These are phyloP conservation scores for Calonectria pseudoturangicola DNA, from an alignment of 2,329 filamentous ascomycete species.

Conservation along the genomic window DNA sequence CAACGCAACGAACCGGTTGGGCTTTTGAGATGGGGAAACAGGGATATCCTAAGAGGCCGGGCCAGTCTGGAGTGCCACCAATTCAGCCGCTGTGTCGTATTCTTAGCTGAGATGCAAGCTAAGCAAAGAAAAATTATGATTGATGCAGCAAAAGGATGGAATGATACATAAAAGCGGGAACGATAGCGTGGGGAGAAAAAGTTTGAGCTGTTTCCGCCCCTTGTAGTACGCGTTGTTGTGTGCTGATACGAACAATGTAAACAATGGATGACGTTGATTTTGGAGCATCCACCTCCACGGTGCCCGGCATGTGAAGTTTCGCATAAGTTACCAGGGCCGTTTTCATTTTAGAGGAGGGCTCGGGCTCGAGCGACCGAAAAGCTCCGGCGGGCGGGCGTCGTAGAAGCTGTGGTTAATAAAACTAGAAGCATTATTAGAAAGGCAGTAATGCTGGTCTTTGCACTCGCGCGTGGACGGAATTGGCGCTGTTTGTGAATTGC, in stretches of 20 bases:
- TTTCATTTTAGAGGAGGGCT: slow-evolving; percentile 37
- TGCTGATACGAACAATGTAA: slow-evolving; percentile 33
- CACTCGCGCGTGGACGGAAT: background rate
- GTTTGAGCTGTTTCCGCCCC: slow-evolving; percentile 13
- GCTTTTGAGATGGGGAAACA: slow-evolving; percentile 18
- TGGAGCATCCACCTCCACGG: background rate
- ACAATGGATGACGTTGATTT: slow-evolving; percentile 39
- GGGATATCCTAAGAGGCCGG: slow-evolving; percentile 19
- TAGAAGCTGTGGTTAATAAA: background rate
- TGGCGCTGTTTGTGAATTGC: slow-evolving; percentile 11
- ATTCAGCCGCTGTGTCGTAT: slow-evolving; percentile 26
- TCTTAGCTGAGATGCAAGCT: background rate
- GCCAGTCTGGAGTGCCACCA: slow-evolving; percentile 18
- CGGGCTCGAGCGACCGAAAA: slow-evolving; percentile 34
- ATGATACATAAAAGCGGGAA: slow-evolving; percentile 34
- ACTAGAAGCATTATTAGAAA: slow-evolving; percentile 22
- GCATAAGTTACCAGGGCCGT: slow-evolving; percentile 35
- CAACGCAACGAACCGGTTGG: slow-evolving; percentile 34
- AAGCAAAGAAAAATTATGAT: slow-evolving; percentile 7
- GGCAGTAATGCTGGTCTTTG: slow-evolving; percentile 21
- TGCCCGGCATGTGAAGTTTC: slow-evolving; percentile 39
- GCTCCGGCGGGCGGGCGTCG: slow-evolving; percentile 21
- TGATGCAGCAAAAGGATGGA: slow-evolving; percentile 13
- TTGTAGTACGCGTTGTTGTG: slow-evolving; percentile 22
- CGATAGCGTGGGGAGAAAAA: slow-evolving; percentile 23